These are phyloP conservation scores for Agarophyton chilense DNA, from an alignment of 23 red algal species.

Conservation along the genomic window DNA sequence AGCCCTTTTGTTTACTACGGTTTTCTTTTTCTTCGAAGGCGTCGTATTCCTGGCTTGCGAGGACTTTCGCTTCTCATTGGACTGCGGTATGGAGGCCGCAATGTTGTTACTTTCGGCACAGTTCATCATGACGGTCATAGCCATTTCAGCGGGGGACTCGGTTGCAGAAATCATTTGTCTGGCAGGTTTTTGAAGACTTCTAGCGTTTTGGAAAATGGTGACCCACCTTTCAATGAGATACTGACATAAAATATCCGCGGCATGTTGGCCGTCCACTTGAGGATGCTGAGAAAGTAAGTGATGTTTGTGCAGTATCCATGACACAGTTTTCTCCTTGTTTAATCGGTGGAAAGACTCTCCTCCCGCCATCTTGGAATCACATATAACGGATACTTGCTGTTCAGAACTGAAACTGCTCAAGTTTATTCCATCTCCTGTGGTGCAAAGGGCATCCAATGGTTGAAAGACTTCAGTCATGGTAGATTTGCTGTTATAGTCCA, in stretches of 20 bases:
- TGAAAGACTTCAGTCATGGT: slow-evolving; percentile 28
- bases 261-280: neutral
- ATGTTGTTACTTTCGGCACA: slow-evolving; percentile 14
- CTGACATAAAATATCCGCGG: slow-evolving; percentile 30
- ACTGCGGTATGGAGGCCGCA: neutral
- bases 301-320: slow-evolving; percentile 46
- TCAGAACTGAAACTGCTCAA: slow-evolving; percentile 1
- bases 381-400: slow-evolving; percentile 38
- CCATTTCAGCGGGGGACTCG: slow-evolving; percentile 8
- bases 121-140: slow-evolving; percentile 45
- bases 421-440: slow-evolving; percentile 37
- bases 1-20: neutral
- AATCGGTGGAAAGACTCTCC: slow-evolving; percentile 48
- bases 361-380: slow-evolving; percentile 35
- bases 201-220: slow-evolving; percentile 3
- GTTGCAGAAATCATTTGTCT: neutral
- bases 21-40: slow-evolving; percentile 29
- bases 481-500: slow-evolving; percentile 33
- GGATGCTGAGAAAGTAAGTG: slow-evolving; percentile 2
- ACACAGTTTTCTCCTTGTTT: slow-evolving; percentile 36
- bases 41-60: neutral
- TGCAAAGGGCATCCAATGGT: slow-evolving; percentile 42
- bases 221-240: slow-evolving; percentile 35
- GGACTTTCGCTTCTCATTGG: slow-evolving; percentile 2
- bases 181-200: neutral